A percentile compares a stretch with the other conserved stretches of the same genome.
Conservation (phyloP, 192 early-diverging fungal species). For the Thoreauomyces humboldtii region DNA sequence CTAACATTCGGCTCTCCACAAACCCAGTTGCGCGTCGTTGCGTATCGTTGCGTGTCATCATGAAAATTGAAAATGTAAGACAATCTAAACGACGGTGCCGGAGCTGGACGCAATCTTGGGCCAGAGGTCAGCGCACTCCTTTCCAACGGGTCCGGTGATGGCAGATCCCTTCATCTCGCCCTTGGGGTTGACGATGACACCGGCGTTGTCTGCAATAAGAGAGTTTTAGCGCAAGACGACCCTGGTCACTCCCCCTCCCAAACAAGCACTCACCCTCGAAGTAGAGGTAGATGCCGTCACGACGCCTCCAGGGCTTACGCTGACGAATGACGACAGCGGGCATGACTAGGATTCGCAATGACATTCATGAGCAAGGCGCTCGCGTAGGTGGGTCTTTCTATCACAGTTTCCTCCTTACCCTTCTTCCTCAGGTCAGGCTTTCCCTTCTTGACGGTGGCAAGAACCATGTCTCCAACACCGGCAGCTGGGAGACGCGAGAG, state of each 20-base stretch:
- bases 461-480: constrained; percentile 98
- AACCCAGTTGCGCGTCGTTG: too few relatives aligned
- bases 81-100: constrained; percentile 36
- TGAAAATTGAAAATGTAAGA: neutral
- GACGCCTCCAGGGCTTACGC: constrained; percentile 98
- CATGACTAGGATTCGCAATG: constrained; percentile 68
- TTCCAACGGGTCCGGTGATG: constrained; percentile 99
- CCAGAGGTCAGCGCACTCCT: constrained; percentile 99
- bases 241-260: too few relatives aligned
- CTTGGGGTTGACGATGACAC: constrained; percentile 99
- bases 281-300: constrained; percentile 99
- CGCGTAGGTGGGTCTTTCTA: too few relatives aligned
- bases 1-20: too few relatives aligned
- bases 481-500: constrained; percentile 97
- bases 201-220: constrained; percentile 85
- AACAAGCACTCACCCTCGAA: constrained; percentile 73
- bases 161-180: constrained; percentile 99
- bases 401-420: constrained; percentile 58
- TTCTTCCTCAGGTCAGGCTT: constrained; percentile 99
- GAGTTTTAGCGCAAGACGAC: neutral
- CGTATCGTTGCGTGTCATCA: too few relatives aligned
- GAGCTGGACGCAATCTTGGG: constrained; percentile 92
- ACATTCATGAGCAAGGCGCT: too few relatives aligned
- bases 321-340: constrained; percentile 99
- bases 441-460: constrained; percentile 99